Conservation (phyloP, 1,284 basidiomycete species). For the Fomitopsis betulina region DNA sequence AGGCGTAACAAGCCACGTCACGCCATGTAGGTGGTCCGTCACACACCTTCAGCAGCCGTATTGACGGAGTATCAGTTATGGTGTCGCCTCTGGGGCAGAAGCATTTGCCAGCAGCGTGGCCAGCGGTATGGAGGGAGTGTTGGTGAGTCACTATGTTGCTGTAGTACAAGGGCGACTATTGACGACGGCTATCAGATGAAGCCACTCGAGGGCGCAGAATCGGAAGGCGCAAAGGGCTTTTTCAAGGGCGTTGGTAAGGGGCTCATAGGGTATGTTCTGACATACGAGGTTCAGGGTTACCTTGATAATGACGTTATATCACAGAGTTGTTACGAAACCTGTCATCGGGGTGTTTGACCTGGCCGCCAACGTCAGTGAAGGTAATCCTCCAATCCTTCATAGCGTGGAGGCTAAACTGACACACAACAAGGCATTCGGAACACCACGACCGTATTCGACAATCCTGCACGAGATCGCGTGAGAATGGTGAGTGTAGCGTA, state of each 20-base stretch:
- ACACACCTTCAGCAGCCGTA: constrained; percentile 7
- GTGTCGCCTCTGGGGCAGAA: constrained; percentile 91
- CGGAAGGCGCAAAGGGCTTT: constrained; percentile 92
- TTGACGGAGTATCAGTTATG: constrained; percentile 56
- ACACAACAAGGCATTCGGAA: constrained; percentile 77
- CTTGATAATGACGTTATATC: constrained; percentile 7
- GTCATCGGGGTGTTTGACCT: constrained; percentile 96
- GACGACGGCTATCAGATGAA: constrained; percentile 50
- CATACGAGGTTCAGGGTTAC: not conserved
- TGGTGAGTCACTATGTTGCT: constrained; percentile 51
- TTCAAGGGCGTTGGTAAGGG: constrained; percentile 98
- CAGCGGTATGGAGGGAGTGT: constrained; percentile 93
- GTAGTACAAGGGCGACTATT: not conserved
- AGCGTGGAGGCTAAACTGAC: not conserved
- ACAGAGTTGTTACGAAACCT: constrained; percentile 84
- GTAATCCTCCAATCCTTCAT: constrained; percentile 29
- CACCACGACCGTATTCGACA: constrained; percentile 97
- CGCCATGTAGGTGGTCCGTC: constrained; percentile 64
- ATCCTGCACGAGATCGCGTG: constrained; percentile 84
- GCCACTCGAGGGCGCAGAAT: constrained; percentile 95
- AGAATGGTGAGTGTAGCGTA: constrained; percentile 54
- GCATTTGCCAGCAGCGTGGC: constrained; percentile 93
- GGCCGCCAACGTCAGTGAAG: constrained; percentile 94
- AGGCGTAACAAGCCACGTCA: constrained; percentile 94
- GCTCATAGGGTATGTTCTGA: constrained; percentile 73